Conservation (phyloP, 2,329 filamentous ascomycete species). For the Dactylellina drechsleri region DNA sequence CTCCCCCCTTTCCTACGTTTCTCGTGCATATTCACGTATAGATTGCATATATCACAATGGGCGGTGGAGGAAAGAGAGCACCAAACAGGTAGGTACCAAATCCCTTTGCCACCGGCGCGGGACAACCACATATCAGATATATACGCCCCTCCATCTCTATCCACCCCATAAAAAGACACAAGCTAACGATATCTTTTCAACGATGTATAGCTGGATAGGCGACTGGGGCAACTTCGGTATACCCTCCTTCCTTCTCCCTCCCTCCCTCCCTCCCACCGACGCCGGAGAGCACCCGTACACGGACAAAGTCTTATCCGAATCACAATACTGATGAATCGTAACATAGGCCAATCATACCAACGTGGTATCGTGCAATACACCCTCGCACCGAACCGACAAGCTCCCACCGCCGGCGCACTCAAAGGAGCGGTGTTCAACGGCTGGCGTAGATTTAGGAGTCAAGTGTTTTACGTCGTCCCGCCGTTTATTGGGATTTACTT, state of each 20-base stretch:
- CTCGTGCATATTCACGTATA: background rate
- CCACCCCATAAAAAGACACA: background rate
- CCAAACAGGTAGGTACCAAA: slow-evolving; percentile 29
- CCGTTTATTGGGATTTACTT: slow-evolving; percentile 82
- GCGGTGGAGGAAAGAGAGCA: slow-evolving; percentile 48
- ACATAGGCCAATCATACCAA: slow-evolving; percentile 32
- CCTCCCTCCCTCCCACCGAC: no score
- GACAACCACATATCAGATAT: no score
- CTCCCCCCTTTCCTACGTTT: background rate
- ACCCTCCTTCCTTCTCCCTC: background rate
- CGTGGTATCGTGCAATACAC: slow-evolving; percentile 74
- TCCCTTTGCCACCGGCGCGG: background rate
- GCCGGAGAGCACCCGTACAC: background rate
- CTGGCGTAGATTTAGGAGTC: slow-evolving; percentile 83
- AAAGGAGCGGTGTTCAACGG: slow-evolving; percentile 94
- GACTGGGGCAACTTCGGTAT: slow-evolving; percentile 52
- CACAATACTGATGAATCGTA: background rate
- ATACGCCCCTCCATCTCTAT: background rate
- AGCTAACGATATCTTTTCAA: slow-evolving; percentile 10
- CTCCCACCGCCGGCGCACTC: slow-evolving; percentile 79
- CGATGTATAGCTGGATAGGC: slow-evolving; percentile 34
- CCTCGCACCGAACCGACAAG: slow-evolving; percentile 86
- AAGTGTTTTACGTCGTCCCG: slow-evolving; percentile 89
- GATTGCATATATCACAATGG: slow-evolving; percentile 41
- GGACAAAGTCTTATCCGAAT: background rate